These are phyloP conservation scores for Gynandropsis gynandra DNA, from an alignment of 345 rosid species.

Conservation along the genomic window DNA sequence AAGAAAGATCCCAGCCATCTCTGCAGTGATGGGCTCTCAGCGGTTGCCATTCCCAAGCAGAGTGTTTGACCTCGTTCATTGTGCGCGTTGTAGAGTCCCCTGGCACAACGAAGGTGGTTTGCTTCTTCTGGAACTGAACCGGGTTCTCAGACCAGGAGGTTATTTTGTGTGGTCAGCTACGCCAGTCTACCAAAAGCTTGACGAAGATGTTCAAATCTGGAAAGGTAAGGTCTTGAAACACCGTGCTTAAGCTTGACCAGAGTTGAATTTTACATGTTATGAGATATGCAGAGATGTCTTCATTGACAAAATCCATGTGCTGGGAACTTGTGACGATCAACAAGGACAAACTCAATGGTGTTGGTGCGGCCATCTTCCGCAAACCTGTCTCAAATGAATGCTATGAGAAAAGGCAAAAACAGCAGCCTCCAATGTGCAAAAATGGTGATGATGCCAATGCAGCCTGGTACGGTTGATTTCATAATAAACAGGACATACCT, in stretches of 20 bases:
- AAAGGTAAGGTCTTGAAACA: conserved; percentile 36
- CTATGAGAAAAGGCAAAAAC: conserved; percentile 57
- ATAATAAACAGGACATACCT: neutral
- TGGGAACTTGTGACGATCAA: conserved; percentile 86
- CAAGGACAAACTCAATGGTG: conserved; percentile 63
- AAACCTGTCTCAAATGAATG: conserved; percentile 75
- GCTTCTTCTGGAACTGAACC: conserved; percentile 79
- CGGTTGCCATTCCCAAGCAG: conserved; percentile 79
- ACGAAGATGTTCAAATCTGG: conserved; percentile 81
- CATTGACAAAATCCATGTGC: conserved; percentile 67
- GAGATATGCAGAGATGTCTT: conserved; percentile 51
- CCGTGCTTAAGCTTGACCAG: neutral
- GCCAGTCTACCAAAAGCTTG: conserved; percentile 72
- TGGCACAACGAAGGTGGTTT: conserved; percentile 85
- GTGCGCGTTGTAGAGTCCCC: conserved; percentile 95
- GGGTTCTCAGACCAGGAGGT: conserved; percentile 85
- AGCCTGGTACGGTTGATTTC: conserved; percentile 49
- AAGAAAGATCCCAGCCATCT: conserved; percentile 91
- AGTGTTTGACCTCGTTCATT: conserved; percentile 82
- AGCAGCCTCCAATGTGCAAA: conserved; percentile 68
- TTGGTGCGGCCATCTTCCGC: conserved; percentile 70
- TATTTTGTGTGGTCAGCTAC: conserved; percentile 95
- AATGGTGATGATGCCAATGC: conserved; percentile 74
- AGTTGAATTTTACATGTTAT: neutral
- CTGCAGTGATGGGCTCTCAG: conserved; percentile 94